Evolutionary conservation across 805 yeast genomes (phyloP).

Genomic region (Maudiozyma bulderi): DNA sequence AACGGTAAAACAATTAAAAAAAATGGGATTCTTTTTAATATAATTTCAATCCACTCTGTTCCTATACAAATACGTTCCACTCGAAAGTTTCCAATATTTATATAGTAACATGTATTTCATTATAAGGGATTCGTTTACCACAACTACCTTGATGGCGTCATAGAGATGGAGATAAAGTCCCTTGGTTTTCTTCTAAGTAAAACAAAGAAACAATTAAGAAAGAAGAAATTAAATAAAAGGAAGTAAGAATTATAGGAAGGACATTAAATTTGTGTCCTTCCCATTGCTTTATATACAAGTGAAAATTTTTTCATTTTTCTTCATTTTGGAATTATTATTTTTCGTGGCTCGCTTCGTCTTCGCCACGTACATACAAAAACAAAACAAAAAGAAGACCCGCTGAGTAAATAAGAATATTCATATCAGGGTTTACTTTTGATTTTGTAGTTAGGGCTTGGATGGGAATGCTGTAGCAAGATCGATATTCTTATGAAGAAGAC

Average conservation of each 20-base stretch:
- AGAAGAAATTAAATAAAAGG: not conserved
- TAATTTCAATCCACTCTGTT: conserved; percentile 22
- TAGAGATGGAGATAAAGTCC: conserved; percentile 40
- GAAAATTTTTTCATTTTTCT: too few species aligned
- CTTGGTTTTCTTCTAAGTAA: conserved; percentile 9
- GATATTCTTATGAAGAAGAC: too few species aligned
- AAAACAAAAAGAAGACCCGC: too few species aligned
- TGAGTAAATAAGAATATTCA: too few species aligned
- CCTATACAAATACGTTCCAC: conserved; percentile 7
- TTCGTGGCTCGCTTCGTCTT: too few species aligned
- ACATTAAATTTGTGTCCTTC: not conserved
- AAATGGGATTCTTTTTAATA: not conserved
- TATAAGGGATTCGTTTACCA: conserved; percentile 54
- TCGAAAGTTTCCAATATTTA: conserved; percentile 1
- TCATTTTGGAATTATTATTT: too few species aligned
- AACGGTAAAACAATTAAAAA: conserved; percentile 3
- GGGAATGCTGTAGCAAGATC: too few species aligned
- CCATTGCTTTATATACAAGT: too few species aligned
- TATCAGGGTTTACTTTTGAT: too few species aligned
- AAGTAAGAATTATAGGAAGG: not conserved
- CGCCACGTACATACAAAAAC: too few species aligned
- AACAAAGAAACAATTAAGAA: not conserved
- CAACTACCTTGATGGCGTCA: conserved; percentile 31
- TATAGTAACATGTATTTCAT: conserved; percentile 9
- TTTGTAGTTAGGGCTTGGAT: too few species aligned